Conservation (phyloP, 176 grass and related monocot genomes). For the Aechmea fasciata region DNA sequence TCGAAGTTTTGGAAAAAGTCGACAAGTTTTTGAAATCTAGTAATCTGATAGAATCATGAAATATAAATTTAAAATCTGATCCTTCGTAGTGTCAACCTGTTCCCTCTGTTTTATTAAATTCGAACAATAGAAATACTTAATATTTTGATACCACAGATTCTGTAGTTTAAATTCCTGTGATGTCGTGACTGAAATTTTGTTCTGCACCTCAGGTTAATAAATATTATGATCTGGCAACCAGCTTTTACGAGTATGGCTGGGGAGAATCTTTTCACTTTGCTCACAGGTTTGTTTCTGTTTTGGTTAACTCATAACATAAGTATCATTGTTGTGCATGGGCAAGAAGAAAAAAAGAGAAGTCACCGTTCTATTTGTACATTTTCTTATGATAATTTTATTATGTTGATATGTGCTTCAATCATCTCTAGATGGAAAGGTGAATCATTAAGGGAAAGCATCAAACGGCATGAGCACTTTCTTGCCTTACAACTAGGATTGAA, state of each 20-base stretch:
- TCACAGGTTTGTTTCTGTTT: constrained; percentile 48
- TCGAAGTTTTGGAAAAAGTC: too few relatives aligned
- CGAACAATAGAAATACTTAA: constrained; percentile 2
- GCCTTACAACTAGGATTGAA: constrained; percentile 80
- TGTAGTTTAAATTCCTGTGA: constrained; percentile 4
- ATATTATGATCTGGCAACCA: constrained; percentile 97
- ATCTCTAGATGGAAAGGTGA: constrained; percentile 83
- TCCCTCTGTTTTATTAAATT: constrained; percentile 7
- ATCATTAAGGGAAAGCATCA: constrained; percentile 89
- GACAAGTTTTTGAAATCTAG: too few relatives aligned
- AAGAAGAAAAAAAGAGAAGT: too few relatives aligned
- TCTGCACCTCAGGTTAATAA: constrained; percentile 73
- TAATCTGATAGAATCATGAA: too few relatives aligned
- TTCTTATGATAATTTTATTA: constrained; percentile 1
- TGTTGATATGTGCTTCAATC: not conserved
- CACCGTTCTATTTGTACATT: not conserved
- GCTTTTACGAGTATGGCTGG: constrained; percentile 99
- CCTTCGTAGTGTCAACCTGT: not conserved
- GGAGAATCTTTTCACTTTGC: constrained; percentile 99
- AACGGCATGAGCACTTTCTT: constrained; percentile 89
- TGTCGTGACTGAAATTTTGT: constrained; percentile 6
- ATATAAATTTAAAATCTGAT: not conserved
- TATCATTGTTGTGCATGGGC: not conserved
- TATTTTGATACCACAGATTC: not conserved
- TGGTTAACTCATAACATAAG: constrained; percentile 2